Conservation (phyloP, 2,329 filamentous ascomycete species). For the Colletotrichum tanaceti region DNA sequence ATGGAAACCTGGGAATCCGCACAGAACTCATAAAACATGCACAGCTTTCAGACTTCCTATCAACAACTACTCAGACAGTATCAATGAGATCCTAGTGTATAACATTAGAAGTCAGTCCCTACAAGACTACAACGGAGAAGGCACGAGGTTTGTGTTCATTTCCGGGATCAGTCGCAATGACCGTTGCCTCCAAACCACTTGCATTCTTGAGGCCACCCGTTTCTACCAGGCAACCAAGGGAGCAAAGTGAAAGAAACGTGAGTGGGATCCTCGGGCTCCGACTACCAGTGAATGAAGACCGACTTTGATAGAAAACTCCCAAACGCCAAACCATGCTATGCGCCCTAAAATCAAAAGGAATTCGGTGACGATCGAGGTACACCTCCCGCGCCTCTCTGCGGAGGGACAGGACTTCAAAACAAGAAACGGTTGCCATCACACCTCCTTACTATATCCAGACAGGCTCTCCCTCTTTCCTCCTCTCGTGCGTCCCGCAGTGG, state of each 20-base stretch:
- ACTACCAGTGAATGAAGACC: not conserved
- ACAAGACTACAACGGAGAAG: too few relatives aligned
- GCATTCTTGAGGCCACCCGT: not conserved
- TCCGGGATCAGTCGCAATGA: not conserved
- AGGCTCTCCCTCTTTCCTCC: too few relatives aligned
- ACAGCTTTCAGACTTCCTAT: accelerated
- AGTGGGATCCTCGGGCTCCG: not conserved
- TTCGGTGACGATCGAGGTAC: constrained; percentile 20
- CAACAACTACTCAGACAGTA: not conserved
- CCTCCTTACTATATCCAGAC: not conserved
- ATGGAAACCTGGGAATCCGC: accelerated
- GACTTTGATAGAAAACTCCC: constrained; percentile 17
- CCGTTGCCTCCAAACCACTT: not conserved
- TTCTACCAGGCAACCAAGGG: not conserved
- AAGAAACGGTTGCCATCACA: not conserved
- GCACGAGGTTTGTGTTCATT: too few relatives aligned
- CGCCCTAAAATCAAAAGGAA: constrained; percentile 15
- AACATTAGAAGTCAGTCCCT: too few relatives aligned
- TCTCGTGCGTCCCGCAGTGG: constrained; percentile 52
- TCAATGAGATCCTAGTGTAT: too few relatives aligned
- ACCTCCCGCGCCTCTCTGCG: constrained; percentile 53
- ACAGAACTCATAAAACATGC: accelerated
- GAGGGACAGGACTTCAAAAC: not conserved
- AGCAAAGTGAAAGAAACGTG: not conserved
- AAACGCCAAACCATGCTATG: constrained; percentile 40